Conservation (phyloP, 352 stramenopile species). For the Pythium vanterpoolii region DNA sequence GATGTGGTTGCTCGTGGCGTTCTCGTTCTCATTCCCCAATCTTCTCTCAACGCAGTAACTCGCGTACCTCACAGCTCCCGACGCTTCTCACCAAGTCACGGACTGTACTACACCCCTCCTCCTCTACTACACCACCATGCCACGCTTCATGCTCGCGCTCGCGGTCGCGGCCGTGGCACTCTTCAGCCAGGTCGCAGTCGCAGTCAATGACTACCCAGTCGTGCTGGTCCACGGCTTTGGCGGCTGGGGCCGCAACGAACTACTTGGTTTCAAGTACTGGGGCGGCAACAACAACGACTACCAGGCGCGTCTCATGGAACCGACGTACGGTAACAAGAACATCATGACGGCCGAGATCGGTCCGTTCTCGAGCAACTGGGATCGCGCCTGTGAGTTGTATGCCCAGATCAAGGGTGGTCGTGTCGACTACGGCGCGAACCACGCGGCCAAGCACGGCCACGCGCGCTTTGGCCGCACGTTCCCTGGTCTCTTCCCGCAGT, state of each 20-base stretch:
- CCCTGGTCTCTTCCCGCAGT: conserved; percentile 52
- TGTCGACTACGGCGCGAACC: conserved; percentile 33
- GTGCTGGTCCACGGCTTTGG: conserved; percentile 29
- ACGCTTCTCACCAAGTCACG: no score
- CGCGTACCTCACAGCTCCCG: no score
- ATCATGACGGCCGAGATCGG: conserved; percentile 24
- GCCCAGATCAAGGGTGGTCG: conserved; percentile 34
- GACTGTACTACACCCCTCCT: no score
- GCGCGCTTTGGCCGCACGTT: conserved; percentile 40
- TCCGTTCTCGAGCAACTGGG: conserved; percentile 34
- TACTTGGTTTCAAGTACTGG: conserved; percentile 28
- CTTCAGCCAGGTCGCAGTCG: not conserved
- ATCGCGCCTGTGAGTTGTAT: conserved; percentile 41
- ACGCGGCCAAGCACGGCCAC: conserved; percentile 21
- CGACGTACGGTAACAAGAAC: conserved; percentile 31
- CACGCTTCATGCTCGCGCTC: not conserved
- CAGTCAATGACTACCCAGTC: conserved; percentile 22
- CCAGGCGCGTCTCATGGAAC: conserved; percentile 22
- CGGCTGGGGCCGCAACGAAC: conserved; percentile 22
- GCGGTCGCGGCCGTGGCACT: not conserved
- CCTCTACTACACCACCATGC: no score
- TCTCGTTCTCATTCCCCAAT: no score
- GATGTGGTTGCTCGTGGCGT: no score
- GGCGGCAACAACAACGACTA: conserved; percentile 19
- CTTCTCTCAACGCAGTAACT: no score